Evolutionary conservation across 805 yeast species (phyloP), one percentile per base, ranked within the genome.

Genomic region (Candida nitratophila): DNA sequence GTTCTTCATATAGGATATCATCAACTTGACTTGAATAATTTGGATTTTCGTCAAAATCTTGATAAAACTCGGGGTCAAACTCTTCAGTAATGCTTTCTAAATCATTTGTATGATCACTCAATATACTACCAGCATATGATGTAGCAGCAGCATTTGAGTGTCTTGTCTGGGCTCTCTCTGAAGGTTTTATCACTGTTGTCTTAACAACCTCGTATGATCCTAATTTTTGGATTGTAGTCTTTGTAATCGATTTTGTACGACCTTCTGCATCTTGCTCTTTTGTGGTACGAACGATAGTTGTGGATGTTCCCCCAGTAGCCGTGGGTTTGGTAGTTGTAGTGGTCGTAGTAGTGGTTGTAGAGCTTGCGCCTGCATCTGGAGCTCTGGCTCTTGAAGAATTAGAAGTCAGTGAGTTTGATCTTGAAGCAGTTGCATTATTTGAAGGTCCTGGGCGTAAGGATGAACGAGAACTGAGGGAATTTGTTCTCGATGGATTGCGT

Each of bases 161-260:
- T 15, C 39, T 22, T 12, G n/a, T 17, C 12, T 40, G 31, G 10
- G 10, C 22, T 20, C 14, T 9, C 5, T 31, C 43, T 5, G 51
- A 59, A 44, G 53, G 71, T 56, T 40, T 55, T 21, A 71, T 66
- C 1, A 71, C 66, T 1, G 76, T 74, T 7, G 74, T 74, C 48
- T 71, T 73, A 14, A 71, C 69, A 39, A 73, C 65, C 44, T 76
- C 78, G 39, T 58, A 65, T 1, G 77, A 72, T 29, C 77, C 77
- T 49, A 73, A 55, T 40, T 69, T 66, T 48, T 74, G 69, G 24
- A 77, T 65, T 0, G 79, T 76, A 35, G 74, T 74, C 36, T 71
- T 75, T 2, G 81, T 76, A 37, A 78, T 74, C 3, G 81, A 76
- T 44, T 64, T 69, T 0, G 83, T 77, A 35, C 80, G 66, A 0